Conservation (phyloP, 148 eudicot genomes). For the Euryodendron excelsum region DNA sequence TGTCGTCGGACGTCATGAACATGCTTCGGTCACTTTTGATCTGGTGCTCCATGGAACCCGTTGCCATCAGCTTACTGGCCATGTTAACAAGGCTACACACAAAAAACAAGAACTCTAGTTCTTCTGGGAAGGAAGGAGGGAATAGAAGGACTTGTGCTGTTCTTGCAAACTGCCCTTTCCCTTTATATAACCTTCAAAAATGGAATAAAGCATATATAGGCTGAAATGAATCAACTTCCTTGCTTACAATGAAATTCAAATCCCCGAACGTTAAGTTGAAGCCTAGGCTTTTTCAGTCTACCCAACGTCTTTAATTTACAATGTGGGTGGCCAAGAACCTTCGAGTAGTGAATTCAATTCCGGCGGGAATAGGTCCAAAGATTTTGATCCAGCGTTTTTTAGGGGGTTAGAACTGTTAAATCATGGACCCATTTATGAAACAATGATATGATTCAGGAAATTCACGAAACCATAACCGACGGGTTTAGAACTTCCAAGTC, state of each 20-base stretch:
- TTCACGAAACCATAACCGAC: too few species aligned
- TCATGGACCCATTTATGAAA: too few species aligned
- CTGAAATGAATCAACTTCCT: conserved; percentile 10
- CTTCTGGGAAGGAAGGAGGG: too few species aligned
- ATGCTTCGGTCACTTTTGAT: conserved; percentile 18
- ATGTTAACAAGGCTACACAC: background rate
- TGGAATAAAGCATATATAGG: background rate
- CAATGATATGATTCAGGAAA: too few species aligned
- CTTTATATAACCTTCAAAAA: conserved; percentile 8
- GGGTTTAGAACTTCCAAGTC: too few species aligned
- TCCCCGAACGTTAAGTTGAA: conserved; percentile 4
- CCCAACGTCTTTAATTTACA: background rate
- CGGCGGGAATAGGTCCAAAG: too few species aligned
- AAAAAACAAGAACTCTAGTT: background rate
- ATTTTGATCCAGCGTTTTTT: too few species aligned
- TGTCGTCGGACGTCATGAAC: conserved; percentile 27
- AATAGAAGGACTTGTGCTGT: background rate
- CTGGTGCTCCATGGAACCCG: conserved; percentile 14
- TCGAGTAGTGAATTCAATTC: background rate
- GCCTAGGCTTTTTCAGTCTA: background rate
- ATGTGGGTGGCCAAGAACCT: background rate
- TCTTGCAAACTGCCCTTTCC: background rate
- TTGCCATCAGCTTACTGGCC: background rate
- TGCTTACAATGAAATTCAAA: conserved; percentile 1
- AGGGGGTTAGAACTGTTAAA: too few species aligned